Percentiles rank a stretch among this genome's conserved stretches.
These are phyloP conservation scores for Alternaria panax DNA, from an alignment of 2,329 filamentous ascomycete species.

Conservation along the genomic window DNA sequence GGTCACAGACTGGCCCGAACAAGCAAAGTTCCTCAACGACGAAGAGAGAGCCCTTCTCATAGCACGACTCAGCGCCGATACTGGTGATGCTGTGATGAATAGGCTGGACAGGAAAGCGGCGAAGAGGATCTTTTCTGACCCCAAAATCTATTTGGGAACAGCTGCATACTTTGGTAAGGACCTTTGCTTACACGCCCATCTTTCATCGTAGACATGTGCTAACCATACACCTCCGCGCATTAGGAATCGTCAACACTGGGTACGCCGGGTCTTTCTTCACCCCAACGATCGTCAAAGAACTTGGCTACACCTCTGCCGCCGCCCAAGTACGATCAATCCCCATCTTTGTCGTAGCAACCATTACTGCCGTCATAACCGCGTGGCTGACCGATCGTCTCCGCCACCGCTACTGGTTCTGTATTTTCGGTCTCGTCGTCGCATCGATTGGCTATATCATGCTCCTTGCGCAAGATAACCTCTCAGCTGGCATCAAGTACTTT, in stretches of 20 bases:
- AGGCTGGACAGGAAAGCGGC: slow-evolving; percentile 58
- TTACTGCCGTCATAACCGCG: slow-evolving; percentile 48
- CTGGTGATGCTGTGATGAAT: slow-evolving; percentile 59
- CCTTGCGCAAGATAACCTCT: slow-evolving; percentile 55
- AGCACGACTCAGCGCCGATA: slow-evolving; percentile 37
- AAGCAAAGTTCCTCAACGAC: slow-evolving; percentile 43
- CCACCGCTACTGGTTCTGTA: slow-evolving; percentile 62
- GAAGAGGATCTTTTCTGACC: slow-evolving; percentile 54
- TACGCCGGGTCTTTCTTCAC: slow-evolving; percentile 55
- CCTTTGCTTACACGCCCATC: background rate
- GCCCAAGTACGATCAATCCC: slow-evolving; percentile 52
- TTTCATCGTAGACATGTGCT: background rate
- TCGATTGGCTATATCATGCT: slow-evolving; percentile 65
- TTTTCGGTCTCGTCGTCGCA: slow-evolving; percentile 57
- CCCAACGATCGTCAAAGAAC: slow-evolving; percentile 51
- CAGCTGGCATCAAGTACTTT: slow-evolving; percentile 60
- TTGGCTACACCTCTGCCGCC: slow-evolving; percentile 48
- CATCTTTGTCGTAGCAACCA: slow-evolving; percentile 50
- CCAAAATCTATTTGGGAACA: slow-evolving; percentile 39
- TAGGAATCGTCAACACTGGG: slow-evolving; percentile 54
- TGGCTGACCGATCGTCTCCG: slow-evolving; percentile 59
- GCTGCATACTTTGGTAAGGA: slow-evolving; percentile 26
- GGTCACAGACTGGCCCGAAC: slow-evolving; percentile 58
- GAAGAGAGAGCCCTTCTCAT: slow-evolving; percentile 40
- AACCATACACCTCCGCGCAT: background rate